These are phyloP conservation scores for Ophiostoma ips DNA, from an alignment of 2,329 filamentous ascomycete species.

Conservation along the genomic window DNA sequence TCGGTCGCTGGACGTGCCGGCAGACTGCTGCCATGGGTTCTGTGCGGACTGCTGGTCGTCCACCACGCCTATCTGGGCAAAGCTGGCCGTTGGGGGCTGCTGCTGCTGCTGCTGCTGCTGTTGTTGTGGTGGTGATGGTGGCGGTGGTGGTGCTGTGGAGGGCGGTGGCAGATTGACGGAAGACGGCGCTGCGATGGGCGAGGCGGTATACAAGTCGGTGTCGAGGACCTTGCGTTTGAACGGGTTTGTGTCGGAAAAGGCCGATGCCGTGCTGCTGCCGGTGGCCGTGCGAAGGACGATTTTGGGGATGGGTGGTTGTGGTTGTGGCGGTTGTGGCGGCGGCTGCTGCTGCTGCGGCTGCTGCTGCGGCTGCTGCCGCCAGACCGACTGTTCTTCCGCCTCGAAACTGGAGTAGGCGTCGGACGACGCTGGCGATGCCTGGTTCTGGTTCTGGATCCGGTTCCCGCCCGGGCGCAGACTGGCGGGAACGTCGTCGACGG, in stretches of 20 bases:
- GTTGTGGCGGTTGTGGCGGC: neutral
- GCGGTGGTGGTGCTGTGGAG: constrained; percentile 15
- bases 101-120: constrained; percentile 19
- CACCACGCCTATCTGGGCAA: constrained; percentile 29
- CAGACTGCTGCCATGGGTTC: constrained; percentile 35
- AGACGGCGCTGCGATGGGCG: neutral
- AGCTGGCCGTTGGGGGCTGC: constrained; percentile 21
- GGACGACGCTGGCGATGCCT: neutral
- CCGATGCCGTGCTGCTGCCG: constrained; percentile 7
- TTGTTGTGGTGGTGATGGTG: constrained; percentile 16
- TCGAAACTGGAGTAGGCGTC: constrained; percentile 17
- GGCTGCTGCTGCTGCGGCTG: neutral
- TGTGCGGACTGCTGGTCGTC: constrained; percentile 22
- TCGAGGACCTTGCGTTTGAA: constrained; percentile 35
- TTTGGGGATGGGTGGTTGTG: constrained; percentile 19
- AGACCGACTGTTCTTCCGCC: constrained; percentile 23
- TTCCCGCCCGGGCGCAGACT: constrained; percentile 21
- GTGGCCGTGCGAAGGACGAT: constrained; percentile 19
- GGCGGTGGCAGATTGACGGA: constrained; percentile 9
- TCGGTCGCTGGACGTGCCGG: constrained; percentile 20
- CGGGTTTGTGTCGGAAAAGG: constrained; percentile 33
- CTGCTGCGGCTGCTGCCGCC: constrained; percentile 15
- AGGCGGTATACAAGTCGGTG: constrained; percentile 3
- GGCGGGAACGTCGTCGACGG: constrained; percentile 18
- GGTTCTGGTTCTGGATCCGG: neutral